Base-by-base conservation (phyloP, 2,329 filamentous ascomycete genomes). In the Cercospora sesami region DNA sequence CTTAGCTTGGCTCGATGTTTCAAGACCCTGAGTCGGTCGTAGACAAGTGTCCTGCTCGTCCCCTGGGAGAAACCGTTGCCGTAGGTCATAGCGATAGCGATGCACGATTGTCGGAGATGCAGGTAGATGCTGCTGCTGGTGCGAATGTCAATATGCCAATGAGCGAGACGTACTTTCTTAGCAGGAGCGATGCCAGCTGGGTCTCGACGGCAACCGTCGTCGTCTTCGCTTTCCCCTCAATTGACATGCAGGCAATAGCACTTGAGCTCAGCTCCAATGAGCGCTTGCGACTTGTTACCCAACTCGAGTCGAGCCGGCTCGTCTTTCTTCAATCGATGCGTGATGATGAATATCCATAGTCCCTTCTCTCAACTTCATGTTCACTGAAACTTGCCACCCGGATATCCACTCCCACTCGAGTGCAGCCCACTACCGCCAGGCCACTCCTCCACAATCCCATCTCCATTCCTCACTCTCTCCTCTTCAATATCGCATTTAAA, bases 401-500 rank as follows among this genome's bases (percentile, higher is more conserved):
- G 16, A 23, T 42, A 42, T 8, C 59, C 59, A 61, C 31, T 45
- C 6, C 59, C 59, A 61, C 59, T 45, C n/a, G 58, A 60, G 18
- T 42, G 42, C 14, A 57, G 10, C 26, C 53, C 53, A 30, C 16
- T n/a, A 21, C 21, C 14, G 16, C 21, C 18, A 53, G 60, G 60
- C 66, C 66, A 68, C 36, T 66, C 66, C 53, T 65, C 68, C 18
- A 67, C 65, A 53, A 64, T 36, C 7, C 63, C 64, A 23, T 62
- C 63, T 8, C 61, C 60, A 61, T 69, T 69, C 58, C 68, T 68
- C 39, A 69, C 69, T 31, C 69, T 65, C 42, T 70, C 67, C 26
- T 68, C 73, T 4, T 62, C 60, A 10, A 72, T 73, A 63, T 78
- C 78, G 63, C 77, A 79, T 68, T 75, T 76, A 74, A 94, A 96